A percentile compares a stretch with the other conserved stretches of the same genome.
Evolutionary conservation across 768 basidiomycete species (phyloP).

Genomic region (Vishniacozyma victoriae): DNA sequence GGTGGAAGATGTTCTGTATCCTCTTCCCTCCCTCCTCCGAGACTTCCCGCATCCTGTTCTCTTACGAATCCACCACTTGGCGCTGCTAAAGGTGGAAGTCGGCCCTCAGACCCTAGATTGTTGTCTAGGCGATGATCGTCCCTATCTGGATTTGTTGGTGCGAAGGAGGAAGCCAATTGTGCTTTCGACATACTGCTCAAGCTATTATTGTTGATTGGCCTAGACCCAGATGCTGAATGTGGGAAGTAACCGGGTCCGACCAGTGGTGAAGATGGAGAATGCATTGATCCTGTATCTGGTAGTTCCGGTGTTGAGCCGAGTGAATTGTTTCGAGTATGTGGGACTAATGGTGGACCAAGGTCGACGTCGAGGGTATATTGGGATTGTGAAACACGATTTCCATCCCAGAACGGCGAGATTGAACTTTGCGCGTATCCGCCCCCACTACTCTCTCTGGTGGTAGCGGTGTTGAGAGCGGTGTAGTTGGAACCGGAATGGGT

Average conservation of each 20-base stretch:
- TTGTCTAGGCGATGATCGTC: neutral
- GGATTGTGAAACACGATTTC: constrained; percentile 1
- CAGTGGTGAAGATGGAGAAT: neutral
- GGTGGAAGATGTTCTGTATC: constrained; percentile 36
- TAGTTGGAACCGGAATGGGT: neutral
- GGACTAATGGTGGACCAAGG: neutral
- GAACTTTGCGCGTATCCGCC: constrained; percentile 9
- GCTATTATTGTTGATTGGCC: neutral
- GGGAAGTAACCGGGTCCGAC: constrained; percentile 8
- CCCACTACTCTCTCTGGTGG: neutral
- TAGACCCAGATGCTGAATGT: constrained; percentile 2
- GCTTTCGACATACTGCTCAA: constrained; percentile 18
- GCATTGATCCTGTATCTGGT: neutral
- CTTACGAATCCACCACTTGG: constrained; percentile 29
- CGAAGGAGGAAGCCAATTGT: constrained; percentile 25
- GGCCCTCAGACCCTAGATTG: constrained; percentile 1
- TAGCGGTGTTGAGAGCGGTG: neutral
- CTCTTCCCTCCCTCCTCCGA: neutral
- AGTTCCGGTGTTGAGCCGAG: no score
- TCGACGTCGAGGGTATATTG: constrained; percentile 7
- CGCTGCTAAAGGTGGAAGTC: constrained; percentile 18
- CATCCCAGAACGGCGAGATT: constrained; percentile 30
- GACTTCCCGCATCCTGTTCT: constrained; percentile 33
- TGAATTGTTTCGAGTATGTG: neutral
- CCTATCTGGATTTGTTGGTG: constrained; percentile 19